Percentiles rank a stretch among this genome's conserved stretches.
Conservation (phyloP, 2,329 filamentous ascomycete genomes). For the Kalmusia sp. region DNA sequence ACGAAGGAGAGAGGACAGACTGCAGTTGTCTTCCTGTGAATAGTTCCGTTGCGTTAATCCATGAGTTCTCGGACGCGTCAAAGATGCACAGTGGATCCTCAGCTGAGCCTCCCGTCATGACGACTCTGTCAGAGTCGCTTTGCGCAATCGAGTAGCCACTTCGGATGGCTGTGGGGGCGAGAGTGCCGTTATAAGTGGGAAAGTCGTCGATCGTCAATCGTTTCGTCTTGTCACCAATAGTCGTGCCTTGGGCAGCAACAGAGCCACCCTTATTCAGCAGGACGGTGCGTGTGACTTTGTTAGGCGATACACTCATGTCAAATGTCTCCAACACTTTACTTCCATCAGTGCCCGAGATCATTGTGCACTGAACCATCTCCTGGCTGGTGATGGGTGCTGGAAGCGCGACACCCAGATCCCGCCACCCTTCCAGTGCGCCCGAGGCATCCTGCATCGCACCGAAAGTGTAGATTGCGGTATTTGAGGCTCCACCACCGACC, state of each 20-base stretch:
- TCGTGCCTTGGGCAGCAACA: conserved; percentile 55
- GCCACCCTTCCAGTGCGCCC: conserved; percentile 62
- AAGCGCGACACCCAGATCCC: conserved; percentile 69
- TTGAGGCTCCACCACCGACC: conserved; percentile 67
- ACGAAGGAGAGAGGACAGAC: conserved; percentile 34
- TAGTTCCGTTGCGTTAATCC: conserved; percentile 74
- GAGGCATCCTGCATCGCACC: conserved; percentile 49
- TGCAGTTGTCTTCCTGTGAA: conserved; percentile 59
- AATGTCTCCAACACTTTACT: conserved; percentile 83
- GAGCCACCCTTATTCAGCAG: conserved; percentile 67
- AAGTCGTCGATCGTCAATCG: conserved; percentile 69
- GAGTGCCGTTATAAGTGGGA: conserved; percentile 78
- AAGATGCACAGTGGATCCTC: conserved; percentile 78
- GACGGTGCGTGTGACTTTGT: conserved; percentile 73
- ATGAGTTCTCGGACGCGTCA: conserved; percentile 75
- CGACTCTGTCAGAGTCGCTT: conserved; percentile 69
- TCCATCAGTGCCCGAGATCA: conserved; percentile 76
- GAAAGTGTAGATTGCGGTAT: conserved; percentile 77
- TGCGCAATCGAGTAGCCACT: conserved; percentile 76
- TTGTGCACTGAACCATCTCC: conserved; percentile 64
- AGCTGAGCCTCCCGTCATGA: conserved; percentile 75
- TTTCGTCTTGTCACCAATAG: conserved; percentile 56
- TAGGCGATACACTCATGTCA: conserved; percentile 76
- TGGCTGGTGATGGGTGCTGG: conserved; percentile 66
- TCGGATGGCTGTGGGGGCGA: conserved; percentile 71